Base-by-base conservation (phyloP, 352 stramenopile genomes). In the Globisporangium radiosum region DNA sequence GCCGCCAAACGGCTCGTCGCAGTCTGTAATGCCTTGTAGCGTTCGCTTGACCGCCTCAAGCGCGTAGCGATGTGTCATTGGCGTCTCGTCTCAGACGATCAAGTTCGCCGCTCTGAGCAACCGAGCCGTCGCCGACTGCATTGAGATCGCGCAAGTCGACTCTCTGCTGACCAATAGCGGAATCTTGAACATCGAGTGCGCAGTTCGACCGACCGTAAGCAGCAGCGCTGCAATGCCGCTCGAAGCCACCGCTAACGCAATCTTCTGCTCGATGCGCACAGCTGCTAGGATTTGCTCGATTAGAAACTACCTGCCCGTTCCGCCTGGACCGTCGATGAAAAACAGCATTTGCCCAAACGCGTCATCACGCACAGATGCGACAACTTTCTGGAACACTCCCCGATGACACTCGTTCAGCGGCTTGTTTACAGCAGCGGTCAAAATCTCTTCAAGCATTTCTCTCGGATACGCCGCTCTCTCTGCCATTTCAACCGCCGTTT, bases 121-220 rank as follows among this genome's bases (percentile, higher is more conserved):
- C 15, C 54, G n/a, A 7, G 36, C 64, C 6, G 56, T 50, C 6
- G 55, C 39, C 3, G 56, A 62, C 53, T 64, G 42, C 44, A 72
- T 72, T 11, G n/a, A 45, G 10, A 77, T 71, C 13, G 14, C 39
- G 17, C 66, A 78, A 1, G 52, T 60, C 0, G 60, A 64, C 4
- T 60, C 56, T 1, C 64, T 51, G 11, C 45, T 38, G 0, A 72
- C 11, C 7, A 60, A 56, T 1, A 75, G 51, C 2, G 68, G 65
- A 53, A 73, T 70, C 17, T 62, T 57, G 25, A 83, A 77, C 17
- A 49, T 69, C 1, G 62, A 78, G 37, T 75, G 62, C 0, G 70
- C 70, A 0, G 68, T 81, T 4, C 64, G 47, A 4, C 68, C 73
- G 7, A 63, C 66, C 7, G 44, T 59, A 1, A 81, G 54, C 10